Conservation (phyloP, 306 rosid species). For the Herpetospermum pedunculosum region DNA sequence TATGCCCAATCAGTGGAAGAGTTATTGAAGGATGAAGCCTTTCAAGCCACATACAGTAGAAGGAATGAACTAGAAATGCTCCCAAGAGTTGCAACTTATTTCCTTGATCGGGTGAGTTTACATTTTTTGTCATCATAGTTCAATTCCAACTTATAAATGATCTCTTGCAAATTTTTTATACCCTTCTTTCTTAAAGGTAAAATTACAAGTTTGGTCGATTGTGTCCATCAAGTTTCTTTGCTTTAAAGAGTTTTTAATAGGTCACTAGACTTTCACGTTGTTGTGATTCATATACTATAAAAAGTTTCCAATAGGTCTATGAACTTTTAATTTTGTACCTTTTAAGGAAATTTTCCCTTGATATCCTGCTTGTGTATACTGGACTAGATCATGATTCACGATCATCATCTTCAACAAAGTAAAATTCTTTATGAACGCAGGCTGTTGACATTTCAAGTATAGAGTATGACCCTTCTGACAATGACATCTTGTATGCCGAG, state of each 20-base stretch:
- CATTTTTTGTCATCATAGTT: slow-evolving; percentile 7
- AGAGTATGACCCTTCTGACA: slow-evolving; percentile 54
- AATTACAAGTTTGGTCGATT: not conserved
- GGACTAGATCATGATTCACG: not conserved
- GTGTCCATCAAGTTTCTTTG: not conserved
- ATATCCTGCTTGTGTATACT: not conserved
- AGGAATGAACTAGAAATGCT: slow-evolving; percentile 58
- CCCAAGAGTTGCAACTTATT: slow-evolving; percentile 55
- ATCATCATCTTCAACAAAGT: not conserved
- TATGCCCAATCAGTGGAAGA: slow-evolving; percentile 49
- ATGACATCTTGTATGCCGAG: slow-evolving; percentile 66
- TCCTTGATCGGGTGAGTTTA: slow-evolving; percentile 51
- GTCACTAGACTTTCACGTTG: not conserved
- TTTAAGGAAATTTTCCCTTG: not conserved
- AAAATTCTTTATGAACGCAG: slow-evolving; percentile 23
- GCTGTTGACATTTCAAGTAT: slow-evolving; percentile 51
- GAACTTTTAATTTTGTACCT: not conserved
- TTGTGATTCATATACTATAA: not conserved
- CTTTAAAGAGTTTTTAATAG: not conserved
- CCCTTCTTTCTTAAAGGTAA: not conserved
- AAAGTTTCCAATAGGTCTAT: not conserved
- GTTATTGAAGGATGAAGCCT: slow-evolving; percentile 66
- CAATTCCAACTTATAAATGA: not conserved
- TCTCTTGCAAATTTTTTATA: not conserved
- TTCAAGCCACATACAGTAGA: slow-evolving; percentile 55